These are phyloP conservation scores for Coix lacrymajobi DNA, from an alignment of 176 grass and related monocot genomes.

Conservation along the genomic window DNA sequence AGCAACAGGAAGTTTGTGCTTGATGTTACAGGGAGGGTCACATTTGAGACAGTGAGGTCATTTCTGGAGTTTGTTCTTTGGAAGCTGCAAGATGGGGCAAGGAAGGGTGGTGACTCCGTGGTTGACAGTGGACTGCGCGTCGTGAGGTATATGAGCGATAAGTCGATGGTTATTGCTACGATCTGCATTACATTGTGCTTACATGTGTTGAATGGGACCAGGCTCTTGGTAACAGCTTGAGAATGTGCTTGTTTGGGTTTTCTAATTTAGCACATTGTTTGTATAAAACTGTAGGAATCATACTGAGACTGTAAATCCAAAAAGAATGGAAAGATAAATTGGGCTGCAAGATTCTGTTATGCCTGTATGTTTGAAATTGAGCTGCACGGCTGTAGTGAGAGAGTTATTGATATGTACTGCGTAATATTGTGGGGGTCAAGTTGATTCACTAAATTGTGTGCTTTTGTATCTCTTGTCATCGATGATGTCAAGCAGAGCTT, in stretches of 20 bases:
- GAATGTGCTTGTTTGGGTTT: neutral
- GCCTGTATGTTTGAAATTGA: neutral
- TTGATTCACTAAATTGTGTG: neutral
- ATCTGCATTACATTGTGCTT: slow-evolving; percentile 81
- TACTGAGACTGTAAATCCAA: slow-evolving; percentile 36
- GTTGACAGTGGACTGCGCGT: slow-evolving; percentile 37
- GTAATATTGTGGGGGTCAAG: neutral
- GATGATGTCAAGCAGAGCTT: neutral
- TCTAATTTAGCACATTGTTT: slow-evolving; percentile 11
- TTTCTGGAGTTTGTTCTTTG: slow-evolving; percentile 89
- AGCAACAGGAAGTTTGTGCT: slow-evolving; percentile 79
- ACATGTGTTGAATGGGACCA: slow-evolving; percentile 57
- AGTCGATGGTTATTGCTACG: slow-evolving; percentile 60
- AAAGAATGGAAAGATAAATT: neutral
- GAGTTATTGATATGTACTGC: slow-evolving; percentile 17
- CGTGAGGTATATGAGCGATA: slow-evolving; percentile 67
- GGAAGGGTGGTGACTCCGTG: slow-evolving; percentile 30
- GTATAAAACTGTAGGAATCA: slow-evolving; percentile 18
- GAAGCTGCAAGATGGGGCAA: slow-evolving; percentile 56
- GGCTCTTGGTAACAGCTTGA: slow-evolving; percentile 48
- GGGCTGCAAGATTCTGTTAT: slow-evolving; percentile 7
- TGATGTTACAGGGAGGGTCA: slow-evolving; percentile 88
- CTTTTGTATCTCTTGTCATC: neutral
- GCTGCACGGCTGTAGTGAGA: neutral
- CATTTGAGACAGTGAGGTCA: slow-evolving; percentile 86